A percentile compares a stretch with the other conserved stretches of the same genome.
Conservation (phyloP, 2,329 filamentous ascomycete species). For the Trichoderma sp. region DNA sequence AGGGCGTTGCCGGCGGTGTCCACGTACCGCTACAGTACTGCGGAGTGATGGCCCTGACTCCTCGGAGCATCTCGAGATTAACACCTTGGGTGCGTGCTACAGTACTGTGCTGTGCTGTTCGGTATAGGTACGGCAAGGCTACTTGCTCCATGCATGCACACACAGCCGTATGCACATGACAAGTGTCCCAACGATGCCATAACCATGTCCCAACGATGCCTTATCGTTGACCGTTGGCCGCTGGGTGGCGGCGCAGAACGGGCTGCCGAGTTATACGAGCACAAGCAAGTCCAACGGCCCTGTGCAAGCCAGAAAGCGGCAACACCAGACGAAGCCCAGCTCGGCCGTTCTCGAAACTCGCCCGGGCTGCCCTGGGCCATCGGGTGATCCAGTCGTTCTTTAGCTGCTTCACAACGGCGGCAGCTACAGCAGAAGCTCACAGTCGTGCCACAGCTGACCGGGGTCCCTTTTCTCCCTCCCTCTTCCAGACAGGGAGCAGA, state of each 20-base stretch:
- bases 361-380: constrained; percentile 1
- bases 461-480: constrained; percentile 2
- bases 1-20: not conserved
- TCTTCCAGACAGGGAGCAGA: constrained; percentile 11
- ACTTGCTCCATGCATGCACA: not conserved
- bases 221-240: not conserved
- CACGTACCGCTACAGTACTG: not conserved
- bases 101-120: too few species aligned
- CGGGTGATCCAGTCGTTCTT: not conserved
- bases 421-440: constrained; percentile 16
- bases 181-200: not conserved
- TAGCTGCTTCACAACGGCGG: constrained; percentile 15
- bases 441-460: constrained; percentile 16
- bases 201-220: too few species aligned
- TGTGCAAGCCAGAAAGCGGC: not conserved
- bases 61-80: constrained; percentile 1
- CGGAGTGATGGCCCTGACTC: not conserved
- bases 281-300: not conserved
- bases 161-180: constrained; percentile 12
- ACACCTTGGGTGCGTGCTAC: not conserved
- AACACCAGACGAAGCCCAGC: not conserved
- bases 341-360: constrained; percentile 6
- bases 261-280: not conserved
- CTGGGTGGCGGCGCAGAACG: not conserved
- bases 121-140: not conserved